A percentile compares a stretch with the other conserved stretches of the same genome.
Evolutionary conservation across 2,329 filamentous ascomycete genomes (phyloP).

Genomic region (Diaporthe aspalathi): DNA sequence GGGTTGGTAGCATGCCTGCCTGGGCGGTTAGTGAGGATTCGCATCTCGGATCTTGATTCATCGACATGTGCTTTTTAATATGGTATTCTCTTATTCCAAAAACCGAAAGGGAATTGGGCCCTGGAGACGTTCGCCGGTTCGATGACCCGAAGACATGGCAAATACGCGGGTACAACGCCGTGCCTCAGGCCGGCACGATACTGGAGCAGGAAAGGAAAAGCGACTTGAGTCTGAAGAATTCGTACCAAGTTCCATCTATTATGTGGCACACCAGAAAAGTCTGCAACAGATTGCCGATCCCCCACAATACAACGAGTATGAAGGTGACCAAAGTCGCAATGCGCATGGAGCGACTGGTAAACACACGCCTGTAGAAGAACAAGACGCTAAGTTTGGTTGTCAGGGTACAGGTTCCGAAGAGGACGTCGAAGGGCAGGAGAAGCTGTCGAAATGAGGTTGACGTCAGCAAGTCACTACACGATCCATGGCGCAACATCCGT

Average conservation of each 20-base stretch:
- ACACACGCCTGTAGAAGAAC: slow-evolving; percentile 57
- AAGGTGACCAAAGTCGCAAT: slow-evolving; percentile 46
- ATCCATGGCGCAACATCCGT: too few relatives aligned
- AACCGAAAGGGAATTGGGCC: too few relatives aligned
- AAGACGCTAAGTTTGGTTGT: slow-evolving; percentile 56
- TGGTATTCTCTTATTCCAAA: too few relatives aligned
- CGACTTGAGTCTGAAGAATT: background rate
- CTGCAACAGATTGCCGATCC: slow-evolving; percentile 43
- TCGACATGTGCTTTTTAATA: background rate
- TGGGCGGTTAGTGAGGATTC: background rate
- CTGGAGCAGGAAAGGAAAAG: background rate
- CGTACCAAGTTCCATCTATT: slow-evolving; percentile 38
- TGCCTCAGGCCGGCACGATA: background rate
- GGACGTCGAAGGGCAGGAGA: slow-evolving; percentile 52
- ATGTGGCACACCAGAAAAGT: slow-evolving; percentile 48
- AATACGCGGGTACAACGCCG: background rate
- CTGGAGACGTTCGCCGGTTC: too few relatives aligned
- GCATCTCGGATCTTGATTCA: background rate
- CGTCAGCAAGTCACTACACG: too few relatives aligned
- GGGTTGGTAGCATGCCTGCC: slow-evolving; percentile 14
- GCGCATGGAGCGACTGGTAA: slow-evolving; percentile 48
- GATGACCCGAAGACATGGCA: background rate
- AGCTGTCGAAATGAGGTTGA: too few relatives aligned
- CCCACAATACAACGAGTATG: slow-evolving; percentile 44
- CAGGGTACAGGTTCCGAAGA: slow-evolving; percentile 50